phyloP scores from a whole-genome alignment of 768 basidiomycete genomes.

The Naematelia encephala region DNA sequence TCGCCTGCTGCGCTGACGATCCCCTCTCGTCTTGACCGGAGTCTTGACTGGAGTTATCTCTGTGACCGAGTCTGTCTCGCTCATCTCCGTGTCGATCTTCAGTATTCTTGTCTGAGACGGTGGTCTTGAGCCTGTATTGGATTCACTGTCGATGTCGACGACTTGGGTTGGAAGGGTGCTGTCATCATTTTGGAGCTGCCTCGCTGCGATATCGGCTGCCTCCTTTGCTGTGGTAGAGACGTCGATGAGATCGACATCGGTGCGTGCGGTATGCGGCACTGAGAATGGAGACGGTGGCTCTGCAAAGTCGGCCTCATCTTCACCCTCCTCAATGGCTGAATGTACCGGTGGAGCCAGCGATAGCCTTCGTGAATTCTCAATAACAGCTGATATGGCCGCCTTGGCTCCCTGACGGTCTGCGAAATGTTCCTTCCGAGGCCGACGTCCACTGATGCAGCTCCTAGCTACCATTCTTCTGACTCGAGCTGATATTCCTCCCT shows the following conservation, averaged over 20 bases:
- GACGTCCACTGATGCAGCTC: conserved; percentile 16
- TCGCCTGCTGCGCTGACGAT: not conserved
- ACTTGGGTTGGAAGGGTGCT: not conserved
- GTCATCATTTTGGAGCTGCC: not conserved
- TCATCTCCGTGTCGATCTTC: not conserved
- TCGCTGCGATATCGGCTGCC: not conserved
- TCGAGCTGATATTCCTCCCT: not conserved
- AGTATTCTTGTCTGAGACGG: not conserved
- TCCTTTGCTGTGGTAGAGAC: not conserved
- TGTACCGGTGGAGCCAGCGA: not conserved
- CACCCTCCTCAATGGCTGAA: not conserved
- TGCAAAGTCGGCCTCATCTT: not conserved
- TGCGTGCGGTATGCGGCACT: not conserved
- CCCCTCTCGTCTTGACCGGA: not conserved
- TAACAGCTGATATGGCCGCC: conserved; percentile 28
- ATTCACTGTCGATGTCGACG: not conserved
- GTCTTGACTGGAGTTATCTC: not conserved
- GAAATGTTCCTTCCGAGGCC: conserved; percentile 22
- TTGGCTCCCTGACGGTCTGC: conserved; percentile 23
- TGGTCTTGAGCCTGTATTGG: not conserved
- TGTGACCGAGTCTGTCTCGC: not conserved
- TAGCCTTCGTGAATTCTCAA: conserved; percentile 18
- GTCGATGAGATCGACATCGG: not conserved
- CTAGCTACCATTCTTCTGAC: conserved; percentile 6
- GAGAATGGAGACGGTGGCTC: not conserved